Conservation (phyloP, 371 early-diverging fungal species). For the Mortierella sp. region DNA sequence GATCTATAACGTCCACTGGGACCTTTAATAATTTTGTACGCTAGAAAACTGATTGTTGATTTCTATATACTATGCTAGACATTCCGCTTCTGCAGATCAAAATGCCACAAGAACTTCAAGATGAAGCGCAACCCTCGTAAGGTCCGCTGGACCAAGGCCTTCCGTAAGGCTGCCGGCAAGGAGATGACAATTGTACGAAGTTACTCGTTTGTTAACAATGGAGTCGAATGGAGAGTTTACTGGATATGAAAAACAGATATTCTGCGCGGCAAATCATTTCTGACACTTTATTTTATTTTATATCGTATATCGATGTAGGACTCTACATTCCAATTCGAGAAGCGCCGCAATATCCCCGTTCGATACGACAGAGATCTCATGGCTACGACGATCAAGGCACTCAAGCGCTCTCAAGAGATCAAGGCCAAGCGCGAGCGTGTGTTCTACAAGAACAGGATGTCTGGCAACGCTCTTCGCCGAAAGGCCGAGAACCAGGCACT, state of each 20-base stretch:
- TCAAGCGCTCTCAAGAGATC: conserved; percentile 96
- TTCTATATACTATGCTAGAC: conserved; percentile 59
- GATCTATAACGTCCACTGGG: too few relatives aligned
- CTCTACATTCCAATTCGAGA: conserved; percentile 97
- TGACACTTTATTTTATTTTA: not conserved
- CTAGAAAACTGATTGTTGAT: too few relatives aligned
- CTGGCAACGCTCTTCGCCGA: conserved; percentile 84
- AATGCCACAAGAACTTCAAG: conserved; percentile 99
- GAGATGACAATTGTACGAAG: conserved; percentile 97
- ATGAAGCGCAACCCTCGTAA: conserved; percentile 99
- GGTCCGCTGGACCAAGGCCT: conserved; percentile 99
- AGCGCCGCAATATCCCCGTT: conserved; percentile 96
- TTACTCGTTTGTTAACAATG: not conserved
- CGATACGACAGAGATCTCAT: conserved; percentile 97
- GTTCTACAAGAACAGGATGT: conserved; percentile 90
- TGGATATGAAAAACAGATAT: not conserved
- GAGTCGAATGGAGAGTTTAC: not conserved
- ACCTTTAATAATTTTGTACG: too few relatives aligned
- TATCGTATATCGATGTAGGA: conserved; percentile 67
- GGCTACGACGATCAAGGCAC: conserved; percentile 95
- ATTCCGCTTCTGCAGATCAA: conserved; percentile 98
- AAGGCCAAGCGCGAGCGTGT: conserved; percentile 91
- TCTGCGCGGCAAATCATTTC: not conserved
- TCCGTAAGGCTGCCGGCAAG: conserved; percentile 97
- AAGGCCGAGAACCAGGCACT: conserved; percentile 79